Conservation (phyloP, 768 basidiomycete species). For the Suillus variegatus region DNA sequence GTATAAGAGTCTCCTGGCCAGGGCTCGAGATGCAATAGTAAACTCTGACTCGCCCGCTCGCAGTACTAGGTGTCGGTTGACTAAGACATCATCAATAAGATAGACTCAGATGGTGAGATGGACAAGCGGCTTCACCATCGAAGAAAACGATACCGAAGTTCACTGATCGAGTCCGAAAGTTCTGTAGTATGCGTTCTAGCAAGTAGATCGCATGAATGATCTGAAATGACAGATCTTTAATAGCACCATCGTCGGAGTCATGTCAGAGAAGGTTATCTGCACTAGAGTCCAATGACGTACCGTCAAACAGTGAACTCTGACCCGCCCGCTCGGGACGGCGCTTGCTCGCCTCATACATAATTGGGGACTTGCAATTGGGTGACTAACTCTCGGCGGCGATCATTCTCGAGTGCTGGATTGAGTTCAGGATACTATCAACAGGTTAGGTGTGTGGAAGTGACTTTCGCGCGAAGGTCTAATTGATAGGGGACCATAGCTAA, state of each 20-base stretch:
- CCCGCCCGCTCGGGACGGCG: too few relatives aligned
- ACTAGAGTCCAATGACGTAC: conserved; percentile 29
- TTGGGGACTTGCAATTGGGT: too few relatives aligned
- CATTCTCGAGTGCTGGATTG: too few relatives aligned
- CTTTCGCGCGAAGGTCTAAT: too few relatives aligned
- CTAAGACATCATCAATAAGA: background rate
- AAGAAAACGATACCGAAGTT: conserved; percentile 49
- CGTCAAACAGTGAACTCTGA: conserved; percentile 17
- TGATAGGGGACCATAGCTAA: too few relatives aligned
- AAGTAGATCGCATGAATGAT: conserved; percentile 59
- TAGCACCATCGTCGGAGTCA: background rate
- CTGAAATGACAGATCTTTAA: conserved; percentile 56
- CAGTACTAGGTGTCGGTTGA: conserved; percentile 43
- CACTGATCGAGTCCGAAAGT: conserved; percentile 50
- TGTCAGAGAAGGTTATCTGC: background rate
- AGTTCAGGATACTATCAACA: too few relatives aligned
- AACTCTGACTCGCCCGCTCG: conserved; percentile 38
- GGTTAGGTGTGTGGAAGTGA: too few relatives aligned
- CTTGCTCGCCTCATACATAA: too few relatives aligned
- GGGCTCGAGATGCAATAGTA: conserved; percentile 44
- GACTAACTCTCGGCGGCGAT: too few relatives aligned
- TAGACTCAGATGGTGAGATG: background rate
- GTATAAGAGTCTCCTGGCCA: conserved; percentile 55
- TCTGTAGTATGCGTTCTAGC: conserved; percentile 51
- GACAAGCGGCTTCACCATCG: too few relatives aligned